Base-by-base conservation (phyloP, 2,329 filamentous ascomycete species). In the Clarireedia paspali region DNA sequence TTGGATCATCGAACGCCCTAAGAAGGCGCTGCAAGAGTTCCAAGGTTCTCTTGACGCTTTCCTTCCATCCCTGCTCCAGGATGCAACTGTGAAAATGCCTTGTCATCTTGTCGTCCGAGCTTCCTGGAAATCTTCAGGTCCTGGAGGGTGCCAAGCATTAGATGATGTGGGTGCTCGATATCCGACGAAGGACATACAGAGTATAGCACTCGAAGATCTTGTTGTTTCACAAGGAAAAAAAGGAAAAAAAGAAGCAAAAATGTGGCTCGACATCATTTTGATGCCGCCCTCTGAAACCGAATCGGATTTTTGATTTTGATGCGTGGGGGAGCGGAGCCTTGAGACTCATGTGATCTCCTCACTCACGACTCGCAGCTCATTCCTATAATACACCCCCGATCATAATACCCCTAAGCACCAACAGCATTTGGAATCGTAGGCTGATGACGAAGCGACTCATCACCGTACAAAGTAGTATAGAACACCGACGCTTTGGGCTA, bases 11-110 rank as follows among this genome's bases (percentile, higher is more conserved):
- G 52, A 54, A 49, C 44, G 27, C 44, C 34, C 45, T 54, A 54
- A 54, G 52, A 52, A 52, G 44, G 52, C 52, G 52, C 45, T 49
- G 40, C 47, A 42, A 53, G 48, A 42, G 20, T 48, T 53, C 51
- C 51, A 48, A 53, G 44, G 51, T 48, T 48, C 17, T 53, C 27
- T 47, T 46, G 14, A 42, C 17, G 26, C 10, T 14, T 39, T 47
- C 44, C 51, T 15, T 47, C 12, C 40, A 30, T 44, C 27, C n/a
- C 1, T 34, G 30, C 30, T 34, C 30, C 30, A 34, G 30, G 30
- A 34, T 34, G 30, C 4, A 34, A 34, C 30, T 34, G 30, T 34
- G 30, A 34, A 34, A 34, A 34, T 12, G 30, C 30, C 30, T 34
- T 34, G 30, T 34, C 30, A 34, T 34, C 30, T 17, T 42, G 20